Percentiles rank a stretch among this genome's conserved stretches.
Conservation (phyloP, 495 filamentous ascomycete species). For the Viridothelium virens region DNA sequence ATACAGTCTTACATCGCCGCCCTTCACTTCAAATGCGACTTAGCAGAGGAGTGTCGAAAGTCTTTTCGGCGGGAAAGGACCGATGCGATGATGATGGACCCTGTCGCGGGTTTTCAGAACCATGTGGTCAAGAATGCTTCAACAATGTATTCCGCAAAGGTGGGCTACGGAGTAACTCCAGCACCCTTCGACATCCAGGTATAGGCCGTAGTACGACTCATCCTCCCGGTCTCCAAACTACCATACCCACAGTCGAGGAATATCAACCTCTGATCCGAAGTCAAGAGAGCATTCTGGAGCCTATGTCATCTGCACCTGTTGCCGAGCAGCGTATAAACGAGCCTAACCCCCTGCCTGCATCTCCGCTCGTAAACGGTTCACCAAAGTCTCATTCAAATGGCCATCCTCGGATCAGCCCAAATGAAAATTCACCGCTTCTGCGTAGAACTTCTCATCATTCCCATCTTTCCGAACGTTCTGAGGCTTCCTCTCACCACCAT, state of each 20-base stretch:
- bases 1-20: conserved; percentile 16
- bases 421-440: conserved; percentile 1
- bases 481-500: not conserved
- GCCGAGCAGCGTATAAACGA: not conserved
- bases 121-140: conserved; percentile 76
- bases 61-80: conserved; percentile 59
- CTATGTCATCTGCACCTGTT: not conserved
- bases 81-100: conserved; percentile 67
- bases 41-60: conserved; percentile 49
- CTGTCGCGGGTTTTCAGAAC: conserved; percentile 77
- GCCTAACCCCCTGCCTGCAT: not conserved
- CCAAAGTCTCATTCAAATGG: not conserved
- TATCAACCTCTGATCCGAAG: not conserved
- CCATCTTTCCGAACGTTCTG: not conserved
- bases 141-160: conserved; percentile 36
- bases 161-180: conserved; percentile 7
- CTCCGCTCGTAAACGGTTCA: not conserved
- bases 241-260: not conserved
- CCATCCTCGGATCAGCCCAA: not conserved
- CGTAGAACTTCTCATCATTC: conserved; percentile 4
- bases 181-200: conserved; percentile 3
- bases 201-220: not conserved
- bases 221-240: not conserved
- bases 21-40: conserved; percentile 41
- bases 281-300: not conserved